phyloP scores from a whole-genome alignment of 345 rosid species.

The Pugionium cornutum region DNA sequence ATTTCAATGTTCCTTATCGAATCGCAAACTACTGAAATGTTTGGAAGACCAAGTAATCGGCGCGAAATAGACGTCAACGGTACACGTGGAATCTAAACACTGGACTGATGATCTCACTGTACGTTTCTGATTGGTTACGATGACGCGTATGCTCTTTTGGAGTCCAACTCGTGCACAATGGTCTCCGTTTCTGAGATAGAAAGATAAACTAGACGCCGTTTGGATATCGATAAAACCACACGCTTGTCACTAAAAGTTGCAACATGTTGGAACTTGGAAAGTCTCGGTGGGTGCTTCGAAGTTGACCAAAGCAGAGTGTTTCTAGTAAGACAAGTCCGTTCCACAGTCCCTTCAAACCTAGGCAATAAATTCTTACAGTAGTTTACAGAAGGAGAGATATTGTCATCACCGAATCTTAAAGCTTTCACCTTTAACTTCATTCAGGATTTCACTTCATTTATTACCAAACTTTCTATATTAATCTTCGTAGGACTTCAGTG shows the following conservation, averaged over 20 bases:
- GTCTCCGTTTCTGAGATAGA: constrained; percentile 21
- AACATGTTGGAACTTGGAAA: constrained; percentile 19
- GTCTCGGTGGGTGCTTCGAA: constrained; percentile 16
- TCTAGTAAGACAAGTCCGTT: constrained; percentile 73
- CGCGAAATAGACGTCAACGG: constrained; percentile 51
- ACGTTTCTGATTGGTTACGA: constrained; percentile 49
- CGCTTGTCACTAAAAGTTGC: background rate
- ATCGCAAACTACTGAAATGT: background rate
- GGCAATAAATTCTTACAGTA: constrained; percentile 65
- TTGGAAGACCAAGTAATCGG: constrained; percentile 21
- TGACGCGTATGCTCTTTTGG: constrained; percentile 31
- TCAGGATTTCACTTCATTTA: background rate
- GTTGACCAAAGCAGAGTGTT: constrained; percentile 39
- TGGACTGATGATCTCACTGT: constrained; percentile 37
- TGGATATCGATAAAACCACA: background rate
- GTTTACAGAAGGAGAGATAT: constrained; percentile 79
- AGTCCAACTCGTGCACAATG: constrained; percentile 13
- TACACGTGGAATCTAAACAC: constrained; percentile 51
- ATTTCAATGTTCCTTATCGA: background rate
- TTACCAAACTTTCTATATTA: background rate
- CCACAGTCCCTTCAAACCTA: constrained; percentile 60
- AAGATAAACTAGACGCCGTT: constrained; percentile 24
- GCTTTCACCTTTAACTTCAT: constrained; percentile 59
- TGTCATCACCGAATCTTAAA: constrained; percentile 86
- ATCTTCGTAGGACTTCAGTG: constrained; percentile 73